Evolutionary conservation across 441 rosid species (phyloP).

Genomic region (Daphne laureola): DNA sequence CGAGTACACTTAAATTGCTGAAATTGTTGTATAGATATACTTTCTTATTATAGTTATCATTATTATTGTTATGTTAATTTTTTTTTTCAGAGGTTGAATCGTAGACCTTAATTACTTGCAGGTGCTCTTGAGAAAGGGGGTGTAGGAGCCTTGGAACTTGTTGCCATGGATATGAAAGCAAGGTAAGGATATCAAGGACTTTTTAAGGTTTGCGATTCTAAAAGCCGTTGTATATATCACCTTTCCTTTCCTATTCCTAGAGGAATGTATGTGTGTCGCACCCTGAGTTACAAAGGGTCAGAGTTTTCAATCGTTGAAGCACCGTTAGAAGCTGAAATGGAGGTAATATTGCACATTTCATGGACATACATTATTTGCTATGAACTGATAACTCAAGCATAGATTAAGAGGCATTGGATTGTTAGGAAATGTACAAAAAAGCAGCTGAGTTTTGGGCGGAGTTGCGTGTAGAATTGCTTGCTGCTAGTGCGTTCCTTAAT

Average conservation of each 20-base stretch:
- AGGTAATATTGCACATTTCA: slow-evolving; percentile 32
- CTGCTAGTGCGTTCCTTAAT: slow-evolving; percentile 82
- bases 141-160: slow-evolving; percentile 97
- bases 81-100: slow-evolving; percentile 3
- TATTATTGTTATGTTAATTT: slow-evolving; percentile 1
- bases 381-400: too few species aligned
- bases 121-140: slow-evolving; percentile 98
- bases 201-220: too few species aligned
- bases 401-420: not conserved
- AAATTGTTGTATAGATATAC: too few species aligned
- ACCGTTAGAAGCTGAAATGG: slow-evolving; percentile 83
- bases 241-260: slow-evolving; percentile 34
- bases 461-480: slow-evolving; percentile 88
- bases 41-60: too few species aligned
- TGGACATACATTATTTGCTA: not conserved
- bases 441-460: slow-evolving; percentile 99
- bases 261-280: slow-evolving; percentile 99
- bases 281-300: slow-evolving; percentile 92
- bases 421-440: slow-evolving; percentile 82
- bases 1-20: too few species aligned
- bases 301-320: slow-evolving; percentile 97
- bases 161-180: slow-evolving; percentile 99
- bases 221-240: slow-evolving; percentile 6
- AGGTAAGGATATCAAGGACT: slow-evolving; percentile 42
- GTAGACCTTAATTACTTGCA: slow-evolving; percentile 27